These are phyloP conservation scores for Schizosaccharomyces japonicus DNA, from an alignment of 805 yeast genomes.

Conservation along the genomic window DNA sequence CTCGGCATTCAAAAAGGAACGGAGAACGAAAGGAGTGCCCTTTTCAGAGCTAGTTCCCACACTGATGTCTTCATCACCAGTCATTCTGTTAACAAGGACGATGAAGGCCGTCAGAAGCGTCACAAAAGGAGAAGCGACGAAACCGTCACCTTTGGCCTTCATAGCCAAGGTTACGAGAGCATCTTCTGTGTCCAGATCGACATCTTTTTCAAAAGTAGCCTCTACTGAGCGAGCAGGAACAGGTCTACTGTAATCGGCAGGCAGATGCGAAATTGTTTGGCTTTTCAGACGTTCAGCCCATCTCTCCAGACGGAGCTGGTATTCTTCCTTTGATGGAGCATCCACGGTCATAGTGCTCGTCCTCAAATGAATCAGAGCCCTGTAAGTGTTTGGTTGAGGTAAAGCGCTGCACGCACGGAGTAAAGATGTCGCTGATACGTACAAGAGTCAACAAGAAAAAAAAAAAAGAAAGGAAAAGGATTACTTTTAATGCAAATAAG, in stretches of 20 bases:
- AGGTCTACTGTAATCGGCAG: slow-evolving; percentile 4
- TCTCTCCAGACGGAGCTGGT: neutral
- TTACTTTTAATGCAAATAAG: too few relatives aligned
- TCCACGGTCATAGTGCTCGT: neutral
- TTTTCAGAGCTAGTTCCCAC: slow-evolving; percentile 30
- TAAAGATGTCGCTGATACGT: too few relatives aligned
- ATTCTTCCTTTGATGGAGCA: neutral
- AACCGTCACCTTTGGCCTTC: neutral
- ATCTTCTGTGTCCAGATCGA: neutral
- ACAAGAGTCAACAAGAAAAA: too few relatives aligned
- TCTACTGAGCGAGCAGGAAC: slow-evolving; percentile 1
- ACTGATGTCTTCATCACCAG: slow-evolving; percentile 89
- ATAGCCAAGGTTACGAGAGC: neutral
- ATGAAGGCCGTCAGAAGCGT: slow-evolving; percentile 43
- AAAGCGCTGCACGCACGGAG: too few relatives aligned
- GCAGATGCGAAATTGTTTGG: slow-evolving; percentile 1
- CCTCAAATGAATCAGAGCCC: too few relatives aligned
- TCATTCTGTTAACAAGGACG: slow-evolving; percentile 47
- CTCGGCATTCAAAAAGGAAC: slow-evolving; percentile 27
- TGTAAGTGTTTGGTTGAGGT: too few relatives aligned
- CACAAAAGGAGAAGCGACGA: slow-evolving; percentile 10
- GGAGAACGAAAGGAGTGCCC: slow-evolving; percentile 31
- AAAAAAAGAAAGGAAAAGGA: too few relatives aligned
- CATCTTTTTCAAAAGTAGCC: neutral
- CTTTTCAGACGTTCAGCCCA: slow-evolving; percentile 1